These are phyloP conservation scores for Penicillium malachiteum DNA, from an alignment of 495 filamentous ascomycete species.

Conservation along the genomic window DNA sequence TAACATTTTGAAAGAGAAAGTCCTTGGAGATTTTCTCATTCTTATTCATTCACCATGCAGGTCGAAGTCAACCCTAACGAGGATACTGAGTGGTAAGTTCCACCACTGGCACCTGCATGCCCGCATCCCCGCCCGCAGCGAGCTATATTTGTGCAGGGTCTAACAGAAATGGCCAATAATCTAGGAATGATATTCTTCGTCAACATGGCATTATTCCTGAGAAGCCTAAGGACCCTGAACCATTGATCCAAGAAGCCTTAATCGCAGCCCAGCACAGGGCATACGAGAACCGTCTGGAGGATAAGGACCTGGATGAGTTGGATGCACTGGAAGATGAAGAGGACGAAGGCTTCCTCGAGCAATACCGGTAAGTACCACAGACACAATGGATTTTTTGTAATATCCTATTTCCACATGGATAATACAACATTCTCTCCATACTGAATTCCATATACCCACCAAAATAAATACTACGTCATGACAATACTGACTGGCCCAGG, in stretches of 20 bases:
- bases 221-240: conserved; percentile 90
- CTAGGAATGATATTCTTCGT: conserved; percentile 97
- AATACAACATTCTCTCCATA: too few species aligned
- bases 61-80: conserved; percentile 95
- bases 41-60: conserved; percentile 54
- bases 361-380: conserved; percentile 59
- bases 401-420: too few species aligned
- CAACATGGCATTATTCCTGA: conserved; percentile 95
- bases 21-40: neutral
- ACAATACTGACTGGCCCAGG: conserved; percentile 35
- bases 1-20: neutral
- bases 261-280: conserved; percentile 74
- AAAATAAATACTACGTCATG: neutral
- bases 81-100: conserved; percentile 89
- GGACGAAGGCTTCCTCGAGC: conserved; percentile 85
- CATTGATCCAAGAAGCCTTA: conserved; percentile 94
- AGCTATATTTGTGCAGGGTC: conserved; percentile 8
- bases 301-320: conserved; percentile 90
- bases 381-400: too few species aligned
- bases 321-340: conserved; percentile 92
- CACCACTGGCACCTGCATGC: neutral
- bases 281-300: conserved; percentile 87
- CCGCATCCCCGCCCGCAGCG: conserved; percentile 12
- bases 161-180: conserved; percentile 7
- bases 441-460: neutral